phyloP scores from a whole-genome alignment of 108 stramenopile genomes.

The Discostella stelligeroides region DNA sequence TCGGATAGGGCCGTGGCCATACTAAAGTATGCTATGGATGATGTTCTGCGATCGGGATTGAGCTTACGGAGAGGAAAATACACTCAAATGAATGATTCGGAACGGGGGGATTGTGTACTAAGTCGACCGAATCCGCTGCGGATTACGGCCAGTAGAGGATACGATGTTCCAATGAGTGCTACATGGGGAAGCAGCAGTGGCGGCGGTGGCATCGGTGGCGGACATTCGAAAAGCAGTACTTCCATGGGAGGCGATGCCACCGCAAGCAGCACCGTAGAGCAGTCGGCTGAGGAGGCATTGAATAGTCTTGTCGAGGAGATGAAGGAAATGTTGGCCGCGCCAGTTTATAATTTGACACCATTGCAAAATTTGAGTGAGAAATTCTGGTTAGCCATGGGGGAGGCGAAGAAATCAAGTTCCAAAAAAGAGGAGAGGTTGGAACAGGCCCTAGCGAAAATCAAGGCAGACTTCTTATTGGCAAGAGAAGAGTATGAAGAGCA shows the following conservation, averaged over 20 bases:
- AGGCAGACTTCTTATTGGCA: slow-evolving; percentile 84
- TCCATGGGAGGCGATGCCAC: not conserved
- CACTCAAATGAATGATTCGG: slow-evolving; percentile 49
- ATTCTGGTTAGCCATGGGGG: slow-evolving; percentile 75
- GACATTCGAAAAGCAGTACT: not conserved
- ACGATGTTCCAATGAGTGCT: too few species aligned
- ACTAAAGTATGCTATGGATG: slow-evolving; percentile 87
- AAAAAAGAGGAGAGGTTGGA: slow-evolving; percentile 76
- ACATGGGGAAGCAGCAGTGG: too few species aligned
- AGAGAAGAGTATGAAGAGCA: slow-evolving; percentile 58
- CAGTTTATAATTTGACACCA: slow-evolving; percentile 80
- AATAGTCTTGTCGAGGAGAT: slow-evolving; percentile 81
- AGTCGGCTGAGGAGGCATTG: slow-evolving; percentile 76
- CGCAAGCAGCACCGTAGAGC: slow-evolving; percentile 52
- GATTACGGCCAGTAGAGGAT: too few species aligned
- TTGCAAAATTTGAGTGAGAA: slow-evolving; percentile 67
- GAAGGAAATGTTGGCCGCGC: slow-evolving; percentile 84
- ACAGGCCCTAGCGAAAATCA: slow-evolving; percentile 76
- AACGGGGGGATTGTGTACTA: slow-evolving; percentile 81
- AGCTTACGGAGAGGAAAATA: slow-evolving; percentile 47
- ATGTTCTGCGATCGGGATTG: slow-evolving; percentile 76
- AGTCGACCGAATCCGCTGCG: slow-evolving; percentile 47
- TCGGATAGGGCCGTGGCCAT: slow-evolving; percentile 83
- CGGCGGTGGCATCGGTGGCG: too few species aligned
- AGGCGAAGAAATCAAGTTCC: slow-evolving; percentile 59